Percentiles rank a stretch among this genome's conserved stretches.
Evolutionary conservation across 2,329 filamentous ascomycete species (phyloP).

Genomic region (Fusarium subtropicale): DNA sequence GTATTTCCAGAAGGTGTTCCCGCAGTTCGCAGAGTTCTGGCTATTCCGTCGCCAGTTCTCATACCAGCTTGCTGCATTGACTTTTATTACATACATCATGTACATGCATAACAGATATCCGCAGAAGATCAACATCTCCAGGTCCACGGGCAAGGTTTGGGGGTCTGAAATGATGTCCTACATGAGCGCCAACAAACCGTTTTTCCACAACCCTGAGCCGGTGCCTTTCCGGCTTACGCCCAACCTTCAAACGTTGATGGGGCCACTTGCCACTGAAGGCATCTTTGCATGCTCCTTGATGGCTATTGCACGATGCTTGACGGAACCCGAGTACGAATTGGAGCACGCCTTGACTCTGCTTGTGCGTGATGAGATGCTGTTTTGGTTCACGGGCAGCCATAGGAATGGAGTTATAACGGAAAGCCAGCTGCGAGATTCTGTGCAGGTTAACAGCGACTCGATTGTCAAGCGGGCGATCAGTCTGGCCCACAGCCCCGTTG

Average conservation of each 20-base stretch:
- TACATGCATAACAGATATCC: constrained; percentile 97
- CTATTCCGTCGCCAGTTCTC: constrained; percentile 97
- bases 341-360: constrained; percentile 95
- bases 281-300: constrained; percentile 96
- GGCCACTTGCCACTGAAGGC: constrained; percentile 92
- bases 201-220: constrained; percentile 94
- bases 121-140: constrained; percentile 92
- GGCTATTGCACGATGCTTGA: constrained; percentile 94
- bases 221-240: constrained; percentile 98
- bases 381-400: constrained; percentile 89
- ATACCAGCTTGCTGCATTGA: constrained; percentile 93
- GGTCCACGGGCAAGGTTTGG: constrained; percentile 92
- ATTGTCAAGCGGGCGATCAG: constrained; percentile 92
- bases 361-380: constrained; percentile 97
- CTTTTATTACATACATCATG: constrained; percentile 98
- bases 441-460: constrained; percentile 87
- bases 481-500: constrained; percentile 80
- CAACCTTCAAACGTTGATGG: constrained; percentile 96
- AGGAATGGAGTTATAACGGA: constrained; percentile 64
- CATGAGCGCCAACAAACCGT: constrained; percentile 84
- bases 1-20: constrained; percentile 90
- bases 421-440: constrained; percentile 79
- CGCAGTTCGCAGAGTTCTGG: constrained; percentile 95
- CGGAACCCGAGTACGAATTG: constrained; percentile 89
- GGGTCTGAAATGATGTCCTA: constrained; percentile 92